Evolutionary conservation across 2,329 filamentous ascomycete genomes (phyloP).

Genomic region (Alternaria gaisen): DNA sequence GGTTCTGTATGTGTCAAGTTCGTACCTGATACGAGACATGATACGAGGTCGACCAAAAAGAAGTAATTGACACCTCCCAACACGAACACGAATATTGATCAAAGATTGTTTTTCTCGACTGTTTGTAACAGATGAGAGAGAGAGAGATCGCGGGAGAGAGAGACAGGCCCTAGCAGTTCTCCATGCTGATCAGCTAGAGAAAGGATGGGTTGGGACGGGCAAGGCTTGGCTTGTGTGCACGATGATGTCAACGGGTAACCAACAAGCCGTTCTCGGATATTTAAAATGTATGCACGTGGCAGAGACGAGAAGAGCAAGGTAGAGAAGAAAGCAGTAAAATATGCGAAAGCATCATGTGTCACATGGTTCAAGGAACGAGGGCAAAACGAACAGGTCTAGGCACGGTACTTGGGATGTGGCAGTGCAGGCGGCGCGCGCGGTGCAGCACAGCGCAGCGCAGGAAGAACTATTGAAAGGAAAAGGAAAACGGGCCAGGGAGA

Average conservation of each 20-base stretch:
- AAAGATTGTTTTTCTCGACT: background rate
- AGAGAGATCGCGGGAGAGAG: background rate
- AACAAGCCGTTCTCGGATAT: background rate
- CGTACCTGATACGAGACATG: background rate
- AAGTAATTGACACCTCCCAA: background rate
- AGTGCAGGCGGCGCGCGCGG: background rate
- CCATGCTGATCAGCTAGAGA: background rate
- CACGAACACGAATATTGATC: background rate
- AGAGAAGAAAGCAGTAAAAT: background rate
- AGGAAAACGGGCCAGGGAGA: background rate
- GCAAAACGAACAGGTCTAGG: background rate
- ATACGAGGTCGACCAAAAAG: background rate
- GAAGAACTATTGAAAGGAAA: background rate
- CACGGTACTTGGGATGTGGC: background rate
- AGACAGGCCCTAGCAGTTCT: background rate
- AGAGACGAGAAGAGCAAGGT: background rate
- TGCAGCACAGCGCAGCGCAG: background rate
- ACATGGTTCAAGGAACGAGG: background rate
- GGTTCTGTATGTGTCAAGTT: background rate
- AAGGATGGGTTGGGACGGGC: background rate
- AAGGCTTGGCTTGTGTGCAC: conserved; percentile 8
- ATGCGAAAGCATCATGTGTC: background rate
- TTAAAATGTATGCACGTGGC: background rate
- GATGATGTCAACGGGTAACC: conserved; percentile 23
- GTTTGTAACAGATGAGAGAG: background rate